Evolutionary conservation across 2,329 filamentous ascomycete genomes (phyloP).

Genomic region (Gnomoniopsis smithogilvyi): DNA sequence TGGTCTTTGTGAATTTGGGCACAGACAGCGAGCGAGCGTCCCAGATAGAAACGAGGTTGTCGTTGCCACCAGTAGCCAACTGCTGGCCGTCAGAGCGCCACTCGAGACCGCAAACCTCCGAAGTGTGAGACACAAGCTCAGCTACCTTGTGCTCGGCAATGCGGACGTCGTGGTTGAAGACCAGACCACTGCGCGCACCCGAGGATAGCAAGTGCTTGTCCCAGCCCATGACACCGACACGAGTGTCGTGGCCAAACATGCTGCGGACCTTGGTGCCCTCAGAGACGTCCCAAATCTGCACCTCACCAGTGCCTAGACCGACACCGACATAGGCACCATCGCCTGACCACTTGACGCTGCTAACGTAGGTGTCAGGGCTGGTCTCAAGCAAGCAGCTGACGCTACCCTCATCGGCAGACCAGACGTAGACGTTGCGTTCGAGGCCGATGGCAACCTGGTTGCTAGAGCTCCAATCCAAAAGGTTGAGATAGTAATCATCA

Average conservation of each 20-base stretch:
- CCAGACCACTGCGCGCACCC: conserved; percentile 87
- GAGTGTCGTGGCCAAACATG: conserved; percentile 97
- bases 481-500: conserved; percentile 98
- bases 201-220: conserved; percentile 97
- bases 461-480: conserved; percentile 95
- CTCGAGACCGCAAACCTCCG: conserved; percentile 95
- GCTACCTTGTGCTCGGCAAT: conserved; percentile 97
- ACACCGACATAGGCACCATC: conserved; percentile 96
- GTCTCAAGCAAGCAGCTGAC: conserved; percentile 90
- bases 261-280: conserved; percentile 93
- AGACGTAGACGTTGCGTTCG: conserved; percentile 96
- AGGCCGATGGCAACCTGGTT: conserved; percentile 98
- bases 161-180: conserved; percentile 98
- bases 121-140: conserved; percentile 94
- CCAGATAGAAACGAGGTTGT: conserved; percentile 99
- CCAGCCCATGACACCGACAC: conserved; percentile 98
- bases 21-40: conserved; percentile 89
- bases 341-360: conserved; percentile 97
- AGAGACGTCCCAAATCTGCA: conserved; percentile 99
- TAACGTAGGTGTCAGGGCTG: conserved; percentile 87
- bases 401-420: conserved; percentile 91
- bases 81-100: conserved; percentile 97
- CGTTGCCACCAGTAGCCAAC: conserved; percentile 95
- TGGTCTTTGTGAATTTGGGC: conserved; percentile 99
- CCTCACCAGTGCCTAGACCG: conserved; percentile 89